Conservation (phyloP, 257 asterid species). For the Salvia miltiorrhiza region DNA sequence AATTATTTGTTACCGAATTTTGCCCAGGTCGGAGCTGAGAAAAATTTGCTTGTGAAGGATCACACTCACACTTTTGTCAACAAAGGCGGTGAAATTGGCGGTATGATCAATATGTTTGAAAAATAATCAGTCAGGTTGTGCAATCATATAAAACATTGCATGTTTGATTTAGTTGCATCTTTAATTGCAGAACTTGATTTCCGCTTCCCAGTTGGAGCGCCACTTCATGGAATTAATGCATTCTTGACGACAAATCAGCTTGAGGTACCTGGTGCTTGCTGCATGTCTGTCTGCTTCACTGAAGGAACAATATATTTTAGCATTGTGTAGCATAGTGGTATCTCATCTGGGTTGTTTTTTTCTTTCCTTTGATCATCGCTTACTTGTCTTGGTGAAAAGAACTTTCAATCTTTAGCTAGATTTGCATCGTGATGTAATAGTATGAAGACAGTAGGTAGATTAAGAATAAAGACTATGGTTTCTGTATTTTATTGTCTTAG, state of each 20-base stretch:
- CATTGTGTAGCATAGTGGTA: not conserved
- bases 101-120: conserved; percentile 42
- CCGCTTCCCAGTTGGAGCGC: conserved; percentile 90
- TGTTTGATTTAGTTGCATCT: conserved; percentile 27
- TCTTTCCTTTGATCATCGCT: not conserved
- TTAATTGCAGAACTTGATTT: conserved; percentile 93
- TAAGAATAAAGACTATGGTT: not conserved
- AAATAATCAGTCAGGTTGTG: not conserved
- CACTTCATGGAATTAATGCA: conserved; percentile 90
- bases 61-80: conserved; percentile 97
- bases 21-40: conserved; percentile 85
- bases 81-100: conserved; percentile 94
- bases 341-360: not conserved
- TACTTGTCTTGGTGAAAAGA: not conserved
- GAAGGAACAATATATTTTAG: not conserved
- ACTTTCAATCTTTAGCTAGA: not conserved
- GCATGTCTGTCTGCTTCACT: not conserved
- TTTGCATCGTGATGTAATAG: not conserved
- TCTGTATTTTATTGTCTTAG: not conserved
- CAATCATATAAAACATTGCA: conserved; percentile 11
- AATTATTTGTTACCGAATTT: conserved; percentile 14
- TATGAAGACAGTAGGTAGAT: not conserved
- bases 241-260: conserved; percentile 92
- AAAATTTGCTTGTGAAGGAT: conserved; percentile 88
- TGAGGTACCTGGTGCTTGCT: conserved; percentile 44